Evolutionary conservation across 1,284 basidiomycete species (phyloP).

Genomic region (Leccinum solheimii): DNA sequence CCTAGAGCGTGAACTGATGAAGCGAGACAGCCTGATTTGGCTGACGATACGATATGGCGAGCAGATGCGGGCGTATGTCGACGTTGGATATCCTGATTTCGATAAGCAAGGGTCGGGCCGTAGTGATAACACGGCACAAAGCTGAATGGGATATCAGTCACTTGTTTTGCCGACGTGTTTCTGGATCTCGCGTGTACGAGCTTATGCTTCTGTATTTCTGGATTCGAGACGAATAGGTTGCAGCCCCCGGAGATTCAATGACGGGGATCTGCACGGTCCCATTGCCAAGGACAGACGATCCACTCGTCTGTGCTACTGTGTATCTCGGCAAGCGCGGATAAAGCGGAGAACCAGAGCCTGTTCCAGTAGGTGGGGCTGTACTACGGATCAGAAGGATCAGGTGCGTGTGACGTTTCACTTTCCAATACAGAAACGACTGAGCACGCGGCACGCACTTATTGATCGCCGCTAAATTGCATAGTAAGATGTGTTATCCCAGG

Average conservation of each 20-base stretch:
- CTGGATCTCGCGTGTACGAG: background rate
- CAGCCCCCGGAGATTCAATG: background rate
- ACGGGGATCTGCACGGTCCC: background rate
- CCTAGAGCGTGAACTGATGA: background rate
- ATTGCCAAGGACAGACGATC: background rate
- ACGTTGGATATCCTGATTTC: constrained; percentile 43
- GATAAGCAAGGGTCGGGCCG: background rate
- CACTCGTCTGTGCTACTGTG: background rate
- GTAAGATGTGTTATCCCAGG: background rate
- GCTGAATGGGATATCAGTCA: background rate
- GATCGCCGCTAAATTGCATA: background rate
- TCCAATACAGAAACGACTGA: background rate
- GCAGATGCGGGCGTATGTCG: constrained; percentile 46
- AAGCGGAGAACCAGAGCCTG: background rate
- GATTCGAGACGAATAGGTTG: background rate
- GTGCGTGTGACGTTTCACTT: background rate
- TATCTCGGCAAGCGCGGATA: background rate
- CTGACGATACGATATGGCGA: constrained; percentile 47
- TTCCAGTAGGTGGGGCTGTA: background rate
- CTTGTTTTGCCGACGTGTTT: too few relatives aligned
- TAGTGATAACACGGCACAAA: background rate
- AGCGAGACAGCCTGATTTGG: constrained; percentile 10
- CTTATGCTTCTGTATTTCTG: background rate
- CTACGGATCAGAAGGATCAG: background rate
- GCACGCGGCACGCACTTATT: background rate